phyloP scores from a whole-genome alignment of 2,329 filamentous ascomycete genomes.

The Zasmidium cellare region DNA sequence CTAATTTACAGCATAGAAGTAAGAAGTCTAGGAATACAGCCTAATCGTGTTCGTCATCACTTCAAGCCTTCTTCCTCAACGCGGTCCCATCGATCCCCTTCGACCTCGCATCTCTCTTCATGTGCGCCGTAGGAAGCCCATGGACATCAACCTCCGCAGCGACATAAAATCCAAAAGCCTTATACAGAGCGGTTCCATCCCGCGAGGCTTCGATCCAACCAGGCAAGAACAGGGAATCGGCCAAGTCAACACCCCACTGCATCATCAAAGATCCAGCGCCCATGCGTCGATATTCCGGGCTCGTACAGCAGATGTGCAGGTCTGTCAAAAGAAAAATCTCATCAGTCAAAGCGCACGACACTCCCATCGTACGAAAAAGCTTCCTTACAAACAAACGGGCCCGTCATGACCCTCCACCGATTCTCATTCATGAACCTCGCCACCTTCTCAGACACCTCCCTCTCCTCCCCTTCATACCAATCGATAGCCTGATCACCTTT shows the following conservation, averaged over 20 bases:
- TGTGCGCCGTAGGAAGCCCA: background rate
- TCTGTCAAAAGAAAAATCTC: slow-evolving; percentile 20
- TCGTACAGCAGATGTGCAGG: slow-evolving; percentile 37
- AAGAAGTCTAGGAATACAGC: too few relatives aligned
- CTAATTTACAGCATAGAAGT: too few relatives aligned
- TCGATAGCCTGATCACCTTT: slow-evolving; percentile 9
- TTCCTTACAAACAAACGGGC: background rate
- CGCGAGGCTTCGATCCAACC: slow-evolving; percentile 32
- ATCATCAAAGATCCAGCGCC: slow-evolving; percentile 40
- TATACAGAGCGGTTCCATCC: slow-evolving; percentile 28
- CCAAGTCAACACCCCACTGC: slow-evolving; percentile 40
- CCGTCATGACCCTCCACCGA: slow-evolving; percentile 6
- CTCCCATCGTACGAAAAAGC: background rate
- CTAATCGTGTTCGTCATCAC: too few relatives aligned
- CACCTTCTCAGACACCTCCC: slow-evolving; percentile 5
- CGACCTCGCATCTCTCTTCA: background rate
- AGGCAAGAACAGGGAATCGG: slow-evolving; percentile 31
- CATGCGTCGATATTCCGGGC: slow-evolving; percentile 38
- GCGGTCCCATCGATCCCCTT: background rate
- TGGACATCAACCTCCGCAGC: background rate
- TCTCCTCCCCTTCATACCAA: slow-evolving; percentile 16
- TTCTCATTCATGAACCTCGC: slow-evolving; percentile 10
- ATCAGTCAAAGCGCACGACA: background rate
- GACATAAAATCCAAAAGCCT: slow-evolving; percentile 27
- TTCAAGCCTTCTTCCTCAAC: too few relatives aligned